Base-by-base conservation (phyloP, 176 grass and related monocot genomes). In the Avena eriantha region DNA sequence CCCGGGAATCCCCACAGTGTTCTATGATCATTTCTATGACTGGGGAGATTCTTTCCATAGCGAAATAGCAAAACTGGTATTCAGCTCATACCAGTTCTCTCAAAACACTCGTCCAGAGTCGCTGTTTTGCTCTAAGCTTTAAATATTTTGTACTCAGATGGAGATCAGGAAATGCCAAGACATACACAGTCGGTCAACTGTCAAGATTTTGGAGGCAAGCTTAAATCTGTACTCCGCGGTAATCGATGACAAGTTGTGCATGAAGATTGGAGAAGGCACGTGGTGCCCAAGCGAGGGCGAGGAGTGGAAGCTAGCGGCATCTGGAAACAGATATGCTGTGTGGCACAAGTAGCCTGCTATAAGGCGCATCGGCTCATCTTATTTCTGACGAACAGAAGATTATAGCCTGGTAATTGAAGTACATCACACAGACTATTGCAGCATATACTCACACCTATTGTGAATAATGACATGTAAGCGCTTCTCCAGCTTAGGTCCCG, bases 11-110 rank as follows among this genome's bases (percentile, higher is more conserved):
- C 97, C 97, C n/a, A 90, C 77, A 0, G 83, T 99, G 22, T 99
- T 99, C 87, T 99, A 96, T 14, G 97, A 99, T 43, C 94, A 99
- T 76, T 96, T 99, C 60, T 99, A 89, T 54, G 90, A 93, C 19
- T 85, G 88, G 87, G 97, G 85, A 34, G 85, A 85, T 50, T 88
- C 83, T 67, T 79, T 78, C 71, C 97, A 90, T 79, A 85, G 73
- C 15, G 82, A 94, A 83, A 94, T 99, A 55, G 77, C 83, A 70
- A 93, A 94, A 93, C 86, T 99, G 94, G 97, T 99, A 99, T 57
- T 66, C 49, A 3, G 12, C 65, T 70, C 23, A 41, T 71, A 46
- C 67, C 17, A 56, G n/a, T 29, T 22, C 7, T 53, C 57, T 29
- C 10, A 17, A 70, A 70, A 39, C 35, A 19, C 77, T 45, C 59